phyloP scores from a whole-genome alignment of 495 filamentous ascomycete genomes.

The Tuber aestivum region DNA sequence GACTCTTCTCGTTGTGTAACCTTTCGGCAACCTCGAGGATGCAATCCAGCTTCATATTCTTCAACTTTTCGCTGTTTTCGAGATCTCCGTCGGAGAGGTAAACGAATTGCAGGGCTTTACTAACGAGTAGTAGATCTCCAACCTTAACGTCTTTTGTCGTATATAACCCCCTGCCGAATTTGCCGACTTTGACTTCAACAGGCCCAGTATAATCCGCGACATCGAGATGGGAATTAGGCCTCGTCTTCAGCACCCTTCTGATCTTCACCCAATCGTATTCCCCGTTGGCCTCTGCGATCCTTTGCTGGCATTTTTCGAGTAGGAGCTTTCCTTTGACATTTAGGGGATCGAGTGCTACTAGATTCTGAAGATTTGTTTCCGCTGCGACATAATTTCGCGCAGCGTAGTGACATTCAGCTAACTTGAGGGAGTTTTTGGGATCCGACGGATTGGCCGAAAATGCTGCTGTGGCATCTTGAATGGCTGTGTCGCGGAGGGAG shows the following conservation, averaged over 20 bases:
- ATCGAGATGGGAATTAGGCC: neutral
- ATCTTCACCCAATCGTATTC: neutral
- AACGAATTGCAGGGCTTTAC: neutral
- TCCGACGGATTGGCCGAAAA: neutral
- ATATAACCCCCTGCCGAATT: neutral
- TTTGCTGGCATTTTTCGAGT: neutral
- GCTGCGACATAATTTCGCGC: neutral
- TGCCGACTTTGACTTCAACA: neutral
- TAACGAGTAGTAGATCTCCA: neutral
- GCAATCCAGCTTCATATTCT: neutral
- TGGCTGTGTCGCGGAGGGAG: neutral
- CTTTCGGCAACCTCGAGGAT: neutral
- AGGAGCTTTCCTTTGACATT: neutral
- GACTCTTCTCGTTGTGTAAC: neutral
- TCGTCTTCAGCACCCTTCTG: neutral
- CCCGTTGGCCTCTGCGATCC: neutral
- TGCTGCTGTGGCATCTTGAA: neutral
- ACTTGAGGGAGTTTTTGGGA: conserved; percentile 2
- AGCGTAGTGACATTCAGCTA: neutral
- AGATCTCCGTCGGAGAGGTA: neutral
- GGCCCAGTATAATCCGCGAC: neutral
- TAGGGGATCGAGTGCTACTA: neutral
- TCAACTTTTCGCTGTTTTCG: neutral
- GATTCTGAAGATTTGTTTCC: neutral
- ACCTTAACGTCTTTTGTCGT: neutral